Evolutionary conservation across 768 basidiomycete species (phyloP).

Genomic region (Cubamyces lactineus): DNA sequence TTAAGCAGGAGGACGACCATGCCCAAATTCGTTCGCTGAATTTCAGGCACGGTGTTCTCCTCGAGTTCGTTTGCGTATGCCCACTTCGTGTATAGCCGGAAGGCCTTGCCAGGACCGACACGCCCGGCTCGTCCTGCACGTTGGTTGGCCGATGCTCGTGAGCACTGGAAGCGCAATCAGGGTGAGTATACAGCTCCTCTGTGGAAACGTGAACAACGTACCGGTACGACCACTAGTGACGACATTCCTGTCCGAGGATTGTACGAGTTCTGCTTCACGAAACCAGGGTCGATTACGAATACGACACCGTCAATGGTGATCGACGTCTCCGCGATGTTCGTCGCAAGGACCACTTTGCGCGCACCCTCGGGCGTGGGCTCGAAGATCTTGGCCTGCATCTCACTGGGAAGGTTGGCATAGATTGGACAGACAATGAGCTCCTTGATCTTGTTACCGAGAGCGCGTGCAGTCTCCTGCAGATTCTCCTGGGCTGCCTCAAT

Average conservation of each 20-base stretch:
- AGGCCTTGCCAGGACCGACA: constrained; percentile 97
- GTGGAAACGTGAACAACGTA: constrained; percentile 43
- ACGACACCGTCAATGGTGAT: constrained; percentile 99
- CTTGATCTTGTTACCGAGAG: constrained; percentile 92
- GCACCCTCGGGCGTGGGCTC: constrained; percentile 97
- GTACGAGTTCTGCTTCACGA: constrained; percentile 99
- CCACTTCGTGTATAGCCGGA: constrained; percentile 99
- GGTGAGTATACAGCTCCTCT: not conserved
- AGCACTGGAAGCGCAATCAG: constrained; percentile 60
- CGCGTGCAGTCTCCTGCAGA: constrained; percentile 91
- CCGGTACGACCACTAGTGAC: constrained; percentile 92
- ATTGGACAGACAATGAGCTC: constrained; percentile 97
- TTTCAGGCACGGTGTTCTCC: constrained; percentile 97
- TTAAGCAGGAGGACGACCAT: constrained; percentile 96
- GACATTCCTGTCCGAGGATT: constrained; percentile 99
- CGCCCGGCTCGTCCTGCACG: constrained; percentile 96
- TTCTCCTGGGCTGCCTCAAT: constrained; percentile 98
- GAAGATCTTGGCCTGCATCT: constrained; percentile 99
- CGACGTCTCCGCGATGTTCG: constrained; percentile 99
- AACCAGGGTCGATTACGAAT: constrained; percentile 98
- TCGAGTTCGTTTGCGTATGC: constrained; percentile 95
- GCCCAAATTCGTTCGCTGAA: constrained; percentile 96
- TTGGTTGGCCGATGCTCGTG: constrained; percentile 96
- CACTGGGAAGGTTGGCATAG: constrained; percentile 98
- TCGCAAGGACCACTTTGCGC: constrained; percentile 96